Base-by-base conservation (phyloP, 371 early-diverging fungal species). In the Actinomortierella wolfii region DNA sequence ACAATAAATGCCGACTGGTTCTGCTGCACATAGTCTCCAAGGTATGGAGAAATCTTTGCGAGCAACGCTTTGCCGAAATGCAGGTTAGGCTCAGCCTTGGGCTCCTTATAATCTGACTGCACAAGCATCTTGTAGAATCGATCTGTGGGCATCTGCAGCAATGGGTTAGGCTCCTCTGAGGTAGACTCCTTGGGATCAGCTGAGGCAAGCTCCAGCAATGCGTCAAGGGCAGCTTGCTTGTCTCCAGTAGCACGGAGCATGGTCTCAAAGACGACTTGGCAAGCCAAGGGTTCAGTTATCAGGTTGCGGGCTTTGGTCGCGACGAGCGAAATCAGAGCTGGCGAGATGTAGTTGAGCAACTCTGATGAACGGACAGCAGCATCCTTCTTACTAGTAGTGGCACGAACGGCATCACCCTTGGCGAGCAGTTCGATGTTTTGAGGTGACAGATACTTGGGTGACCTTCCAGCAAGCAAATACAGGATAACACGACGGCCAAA, bases 401-500 rank as follows among this genome's bases (percentile, higher is more conserved):
- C 70, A 55, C 89, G 79, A 42, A 90, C 81, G 7, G 64, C 65
- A 68, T 92, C 93, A 51, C 83, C 83, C 52, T 77, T 80, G 48
- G 76, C 83, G 60, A 93, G 69, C 21, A 86, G 69, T 45, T 84
- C 74, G 9, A 92, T 83, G 43, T 81, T 86, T 29, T 86, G 86
- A 46, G 78, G 79, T n/a, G 86, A 86, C 21, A 91, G 76, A 59
- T 88, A 92, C 68, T 83, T 83, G 46, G 84, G 84, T 59, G 85
- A 83, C 56, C 92, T 88, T 48, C 93, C 92, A 40, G 83, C 83
- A 50, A 92, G 80, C 21, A 92, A 77, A 59, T 89, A 91, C 59
- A 90, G 76, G 54, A 90, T 80, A 47, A 89, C 83, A 58, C 92
- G 88, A 47, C 91, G 87, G 21, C 89, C 92, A 69, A 79, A 89